A percentile compares a stretch with the other conserved stretches of the same genome.
Evolutionary conservation across 129 eudicot genomes (phyloP).

Genomic region (Artemisia argyi): DNA sequence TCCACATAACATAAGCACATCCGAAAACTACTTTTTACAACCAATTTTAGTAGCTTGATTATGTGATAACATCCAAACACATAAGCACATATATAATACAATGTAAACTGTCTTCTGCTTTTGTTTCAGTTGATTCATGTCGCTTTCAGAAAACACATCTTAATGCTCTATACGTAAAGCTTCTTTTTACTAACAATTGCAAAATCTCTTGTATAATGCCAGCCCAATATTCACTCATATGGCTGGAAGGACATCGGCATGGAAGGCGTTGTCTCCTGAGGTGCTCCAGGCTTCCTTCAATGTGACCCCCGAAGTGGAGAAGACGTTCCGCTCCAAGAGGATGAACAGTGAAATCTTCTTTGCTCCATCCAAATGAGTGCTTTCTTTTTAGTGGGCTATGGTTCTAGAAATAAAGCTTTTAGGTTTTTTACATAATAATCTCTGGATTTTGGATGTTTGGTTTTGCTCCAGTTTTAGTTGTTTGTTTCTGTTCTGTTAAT

Average conservation of each 20-base stretch:
- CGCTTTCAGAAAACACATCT: too few relatives aligned
- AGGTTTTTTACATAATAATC: neutral
- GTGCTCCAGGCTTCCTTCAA: constrained; percentile 74
- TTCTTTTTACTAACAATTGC: neutral
- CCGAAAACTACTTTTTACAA: too few relatives aligned
- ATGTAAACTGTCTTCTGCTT: too few relatives aligned
- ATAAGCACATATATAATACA: too few relatives aligned
- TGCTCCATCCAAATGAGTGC: constrained; percentile 54
- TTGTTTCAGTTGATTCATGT: too few relatives aligned
- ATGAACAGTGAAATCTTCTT: constrained; percentile 67
- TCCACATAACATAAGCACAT: too few relatives aligned
- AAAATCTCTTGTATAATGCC: constrained; percentile 14
- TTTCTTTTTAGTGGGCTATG: neutral
- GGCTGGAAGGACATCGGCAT: constrained; percentile 74
- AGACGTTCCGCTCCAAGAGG: constrained; percentile 65
- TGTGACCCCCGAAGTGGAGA: constrained; percentile 59
- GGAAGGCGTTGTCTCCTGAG: constrained; percentile 73
- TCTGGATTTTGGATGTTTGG: constrained; percentile 10
- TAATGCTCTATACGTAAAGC: neutral
- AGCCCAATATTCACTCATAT: constrained; percentile 73
- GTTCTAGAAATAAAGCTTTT: neutral
- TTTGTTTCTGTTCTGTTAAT: constrained; percentile 1
- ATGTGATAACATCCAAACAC: too few relatives aligned
- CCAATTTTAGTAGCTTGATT: too few relatives aligned
- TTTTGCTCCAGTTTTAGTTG: constrained; percentile 13